Base-by-base conservation (phyloP, 805 yeast genomes). In the Pichia membranifaciens region DNA sequence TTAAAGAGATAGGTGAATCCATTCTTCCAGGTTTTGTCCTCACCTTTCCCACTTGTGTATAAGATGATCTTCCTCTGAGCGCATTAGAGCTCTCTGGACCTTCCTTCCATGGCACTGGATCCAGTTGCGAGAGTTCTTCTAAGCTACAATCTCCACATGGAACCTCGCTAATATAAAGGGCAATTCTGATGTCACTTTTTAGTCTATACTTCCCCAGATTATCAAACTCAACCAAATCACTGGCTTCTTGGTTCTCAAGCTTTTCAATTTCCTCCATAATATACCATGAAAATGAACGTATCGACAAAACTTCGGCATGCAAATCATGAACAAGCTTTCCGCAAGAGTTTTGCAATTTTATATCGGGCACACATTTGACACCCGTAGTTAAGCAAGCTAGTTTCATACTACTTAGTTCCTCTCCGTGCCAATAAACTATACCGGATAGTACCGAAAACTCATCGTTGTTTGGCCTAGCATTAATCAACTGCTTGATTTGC, bases 111-210 rank as follows among this genome's bases (percentile, higher is more conserved):
- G 13, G 55, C 41, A 29, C n/a, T n/a, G 45, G 38, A 34, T 45
- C 47, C 15, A 58, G 52, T 3, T 67, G 49, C 22, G 61, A 57
- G 0, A 65, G 35, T n/a, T 64, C 54, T 28, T 72, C 73, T 79
- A 88, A 76, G 5, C 95, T 83, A 0, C 87, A 81, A 61, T 90
- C 97, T 1, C 98, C 98, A 68, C 98, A 90, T 0, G 97, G 97
- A 0, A 82, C 71, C 51, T 85, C 93, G 10, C 90, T 79, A 5
- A 85, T 68, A 51, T 78, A 82, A 52, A 88, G 59, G 0, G 81
- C 82, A 46, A 88, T 62, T 42, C 69, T 58, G 39, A 76, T 61
- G 3, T 64, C 67, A 6, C 43, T 37, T 38, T 65, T 73, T 43
- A 78, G 43, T 22, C 34, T 49, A 49, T 56, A 79, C 34, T 48